Evolutionary conservation across 768 basidiomycete species (phyloP), one percentile per base, ranked within the genome.

Genomic region (Rhodotorula toruloides): DNA sequence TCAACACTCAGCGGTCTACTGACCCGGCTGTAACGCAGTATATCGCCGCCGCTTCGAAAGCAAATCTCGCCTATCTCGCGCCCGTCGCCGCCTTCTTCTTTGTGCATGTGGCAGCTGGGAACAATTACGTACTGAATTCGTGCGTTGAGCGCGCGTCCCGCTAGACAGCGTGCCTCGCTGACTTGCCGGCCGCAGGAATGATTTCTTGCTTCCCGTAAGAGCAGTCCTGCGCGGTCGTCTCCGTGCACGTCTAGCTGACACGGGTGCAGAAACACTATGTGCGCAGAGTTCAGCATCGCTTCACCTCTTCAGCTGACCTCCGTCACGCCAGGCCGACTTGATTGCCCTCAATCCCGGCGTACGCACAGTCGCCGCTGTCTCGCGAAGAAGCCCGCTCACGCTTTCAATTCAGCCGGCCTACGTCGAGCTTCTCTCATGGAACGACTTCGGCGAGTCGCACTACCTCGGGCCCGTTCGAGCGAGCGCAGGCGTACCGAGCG

Each of bases 391-490:
- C n/a, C 21, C n/a, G 21, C 19, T 42, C 27, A 13, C n/a, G 2
- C 6, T 25, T 4, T n/a, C 6, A 19, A 42, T 11, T 21, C 42
- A 57, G 11, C 61, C 61, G 2, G 37, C 36, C 29, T 63, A 60
- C 46, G 48, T 68, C 13, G 67, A 68, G 40, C 52, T 68, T 3
- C 53, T 62, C 31, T 42, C 48, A 21, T 53, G 31, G 36, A 63
- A 63, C 52, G 62, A 68, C 32, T 68, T 42, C 32, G 67, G 62
- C 29, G 58, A 63, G 19, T 37, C 44, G 19, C 62, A 62, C 22
- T 68, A 63, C 42, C 58, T 68, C 39, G 49, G 58, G 8, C 32
- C 55, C 2, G 60, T 67, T 5, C 42, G 56, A 5, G 25, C 32
- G 22, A 34, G 29, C 14, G 57, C 57, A 3, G 57, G 54, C 19